Evolutionary conservation across 1,139 yeast species (phyloP).

Genomic region (Protomyces pachydermus): DNA sequence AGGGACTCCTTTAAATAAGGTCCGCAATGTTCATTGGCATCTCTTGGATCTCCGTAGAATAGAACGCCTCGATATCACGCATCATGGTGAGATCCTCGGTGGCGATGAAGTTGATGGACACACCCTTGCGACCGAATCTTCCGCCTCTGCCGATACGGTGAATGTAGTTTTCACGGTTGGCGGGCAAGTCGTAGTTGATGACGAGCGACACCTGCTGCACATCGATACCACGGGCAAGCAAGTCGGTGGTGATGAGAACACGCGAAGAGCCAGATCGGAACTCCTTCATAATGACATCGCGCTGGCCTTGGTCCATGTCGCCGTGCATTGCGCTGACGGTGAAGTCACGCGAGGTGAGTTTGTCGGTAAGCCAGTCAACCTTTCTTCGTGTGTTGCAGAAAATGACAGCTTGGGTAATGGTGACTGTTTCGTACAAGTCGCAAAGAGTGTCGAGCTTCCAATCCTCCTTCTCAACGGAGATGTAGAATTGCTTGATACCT

Average conservation of each 20-base stretch:
- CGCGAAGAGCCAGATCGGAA: slow-evolving; percentile 98
- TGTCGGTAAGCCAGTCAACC: slow-evolving; percentile 90
- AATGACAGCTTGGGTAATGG: slow-evolving; percentile 97
- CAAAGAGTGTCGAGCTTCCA: slow-evolving; percentile 93
- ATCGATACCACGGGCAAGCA: slow-evolving; percentile 99
- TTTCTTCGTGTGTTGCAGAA: slow-evolving; percentile 99
- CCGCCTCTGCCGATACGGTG: slow-evolving; percentile 99
- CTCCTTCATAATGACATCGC: slow-evolving; percentile 98
- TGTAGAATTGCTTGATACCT: slow-evolving; percentile 95
- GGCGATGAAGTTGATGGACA: slow-evolving; percentile 96
- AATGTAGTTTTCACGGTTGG: slow-evolving; percentile 96
- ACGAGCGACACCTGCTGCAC: slow-evolving; percentile 98
- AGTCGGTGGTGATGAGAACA: slow-evolving; percentile 92
- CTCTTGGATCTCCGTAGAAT: slow-evolving; percentile 96
- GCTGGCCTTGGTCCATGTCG: slow-evolving; percentile 92
- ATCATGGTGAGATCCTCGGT: slow-evolving; percentile 84
- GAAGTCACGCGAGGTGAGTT: slow-evolving; percentile 78
- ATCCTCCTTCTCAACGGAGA: slow-evolving; percentile 88
- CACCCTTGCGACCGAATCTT: slow-evolving; percentile 99
- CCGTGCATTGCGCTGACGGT: slow-evolving; percentile 98
- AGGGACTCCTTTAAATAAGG: slow-evolving; percentile 13
- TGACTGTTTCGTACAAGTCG: slow-evolving; percentile 94
- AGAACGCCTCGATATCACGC: slow-evolving; percentile 95
- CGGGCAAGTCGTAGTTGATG: slow-evolving; percentile 95
- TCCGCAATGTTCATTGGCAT: slow-evolving; percentile 78